These are phyloP conservation scores for Stropharia rugosoannulata DNA, from an alignment of 768 basidiomycete species.

Conservation along the genomic window DNA sequence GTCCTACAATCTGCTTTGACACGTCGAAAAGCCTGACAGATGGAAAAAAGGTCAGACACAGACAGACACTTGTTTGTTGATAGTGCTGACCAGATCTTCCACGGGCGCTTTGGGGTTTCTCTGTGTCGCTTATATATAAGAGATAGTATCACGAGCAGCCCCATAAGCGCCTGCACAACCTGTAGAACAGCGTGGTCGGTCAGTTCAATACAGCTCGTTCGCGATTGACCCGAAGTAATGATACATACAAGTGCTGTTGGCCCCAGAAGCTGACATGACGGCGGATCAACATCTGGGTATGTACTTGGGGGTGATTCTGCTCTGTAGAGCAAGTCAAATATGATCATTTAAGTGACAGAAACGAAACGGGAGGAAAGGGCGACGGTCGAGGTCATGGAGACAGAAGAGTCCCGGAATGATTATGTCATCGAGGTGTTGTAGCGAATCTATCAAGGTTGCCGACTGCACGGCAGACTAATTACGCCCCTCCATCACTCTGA, in stretches of 20 bases:
- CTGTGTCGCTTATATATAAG: constrained; percentile 87
- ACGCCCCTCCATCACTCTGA: neutral
- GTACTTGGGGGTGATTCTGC: constrained; percentile 7
- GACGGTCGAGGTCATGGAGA: constrained; percentile 14
- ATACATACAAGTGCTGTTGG: constrained; percentile 47
- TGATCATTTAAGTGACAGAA: constrained; percentile 14
- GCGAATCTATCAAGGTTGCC: neutral
- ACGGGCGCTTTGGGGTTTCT: constrained; percentile 82
- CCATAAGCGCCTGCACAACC: constrained; percentile 87
- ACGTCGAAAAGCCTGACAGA: constrained; percentile 82
- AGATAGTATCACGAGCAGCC: constrained; percentile 85
- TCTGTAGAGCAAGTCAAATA: constrained; percentile 9
- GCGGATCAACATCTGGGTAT: constrained; percentile 42
- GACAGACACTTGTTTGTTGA: neutral
- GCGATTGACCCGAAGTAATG: constrained; percentile 12
- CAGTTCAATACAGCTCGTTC: constrained; percentile 41
- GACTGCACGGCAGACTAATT: neutral
- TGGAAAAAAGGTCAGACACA: neutral
- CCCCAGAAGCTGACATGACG: constrained; percentile 51
- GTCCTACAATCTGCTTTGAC: constrained; percentile 87
- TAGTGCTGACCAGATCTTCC: constrained; percentile 82
- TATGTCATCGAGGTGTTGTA: constrained; percentile 13
- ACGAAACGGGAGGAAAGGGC: constrained; percentile 3
- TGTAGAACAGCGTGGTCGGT: constrained; percentile 42
- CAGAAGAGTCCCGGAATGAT: constrained; percentile 8